Percentiles rank a stretch among this genome's conserved stretches.
Evolutionary conservation across 768 basidiomycete genomes (phyloP).

Genomic region (Tulasnella calospora): DNA sequence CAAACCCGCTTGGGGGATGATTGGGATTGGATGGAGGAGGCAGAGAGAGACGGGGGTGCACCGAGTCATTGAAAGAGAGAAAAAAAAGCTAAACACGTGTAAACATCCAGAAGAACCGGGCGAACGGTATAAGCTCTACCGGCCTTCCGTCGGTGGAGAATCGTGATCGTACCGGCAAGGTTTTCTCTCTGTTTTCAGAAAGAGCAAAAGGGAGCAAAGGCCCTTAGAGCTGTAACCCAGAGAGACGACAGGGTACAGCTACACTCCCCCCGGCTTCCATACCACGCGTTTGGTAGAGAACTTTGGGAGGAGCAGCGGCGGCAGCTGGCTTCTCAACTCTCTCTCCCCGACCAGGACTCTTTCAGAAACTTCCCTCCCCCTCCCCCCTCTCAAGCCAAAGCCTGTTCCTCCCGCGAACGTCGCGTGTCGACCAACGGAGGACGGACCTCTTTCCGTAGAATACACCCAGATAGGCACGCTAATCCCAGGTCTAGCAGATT

Average conservation of each 20-base stretch:
- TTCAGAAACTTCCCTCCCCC: neutral
- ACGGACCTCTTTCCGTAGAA: neutral
- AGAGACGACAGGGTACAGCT: neutral
- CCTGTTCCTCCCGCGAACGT: neutral
- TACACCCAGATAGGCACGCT: neutral
- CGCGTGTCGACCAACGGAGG: neutral
- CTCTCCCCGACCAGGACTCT: slow-evolving; percentile 1
- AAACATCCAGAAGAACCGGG: neutral
- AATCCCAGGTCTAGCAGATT: neutral
- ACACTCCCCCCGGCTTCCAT: slow-evolving; percentile 1
- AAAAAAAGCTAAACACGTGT: neutral
- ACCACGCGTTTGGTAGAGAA: slow-evolving; percentile 7
- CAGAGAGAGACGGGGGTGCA: neutral
- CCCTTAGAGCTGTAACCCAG: neutral
- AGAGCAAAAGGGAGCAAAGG: neutral
- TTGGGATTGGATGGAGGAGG: neutral
- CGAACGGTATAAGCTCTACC: neutral
- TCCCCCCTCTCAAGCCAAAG: neutral
- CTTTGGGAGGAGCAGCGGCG: neutral
- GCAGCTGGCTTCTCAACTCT: slow-evolving; percentile 9
- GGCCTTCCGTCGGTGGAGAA: neutral
- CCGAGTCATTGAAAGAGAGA: neutral
- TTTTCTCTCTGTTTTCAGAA: neutral
- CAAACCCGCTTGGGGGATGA: neutral
- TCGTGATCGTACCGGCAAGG: slow-evolving; percentile 2